phyloP scores from a whole-genome alignment of 2,329 filamentous ascomycete species.

The Venturia oleaginea region DNA sequence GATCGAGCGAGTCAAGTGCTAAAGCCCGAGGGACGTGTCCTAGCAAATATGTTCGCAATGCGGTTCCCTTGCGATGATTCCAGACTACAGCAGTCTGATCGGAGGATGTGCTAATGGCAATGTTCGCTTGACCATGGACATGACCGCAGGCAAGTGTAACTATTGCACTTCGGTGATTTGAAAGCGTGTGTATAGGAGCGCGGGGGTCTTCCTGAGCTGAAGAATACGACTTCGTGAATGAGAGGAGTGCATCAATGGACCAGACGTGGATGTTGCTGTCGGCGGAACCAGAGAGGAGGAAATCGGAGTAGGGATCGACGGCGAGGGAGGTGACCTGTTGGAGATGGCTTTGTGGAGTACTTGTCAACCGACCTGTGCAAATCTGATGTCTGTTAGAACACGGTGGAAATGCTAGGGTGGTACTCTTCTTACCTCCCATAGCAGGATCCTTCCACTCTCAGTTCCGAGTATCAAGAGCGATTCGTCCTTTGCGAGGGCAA shows the following conservation, averaged over 20 bases:
- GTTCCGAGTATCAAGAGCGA: constrained; percentile 70
- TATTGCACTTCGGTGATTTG: constrained; percentile 66
- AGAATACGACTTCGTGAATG: constrained; percentile 38
- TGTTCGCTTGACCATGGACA: constrained; percentile 62
- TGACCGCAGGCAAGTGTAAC: constrained; percentile 55
- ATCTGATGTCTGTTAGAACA: constrained; percentile 37
- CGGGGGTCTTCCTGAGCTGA: constrained; percentile 37
- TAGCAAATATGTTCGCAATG: constrained; percentile 74
- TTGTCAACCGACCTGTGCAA: constrained; percentile 65
- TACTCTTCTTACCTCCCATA: constrained; percentile 70
- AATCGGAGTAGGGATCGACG: constrained; percentile 58
- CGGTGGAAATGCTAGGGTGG: constrained; percentile 17
- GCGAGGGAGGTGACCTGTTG: constrained; percentile 71
- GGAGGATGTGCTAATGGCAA: constrained; percentile 73
- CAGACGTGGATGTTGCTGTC: constrained; percentile 91
- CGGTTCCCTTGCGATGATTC: constrained; percentile 75
- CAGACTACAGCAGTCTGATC: constrained; percentile 88
- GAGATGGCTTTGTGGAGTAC: constrained; percentile 68
- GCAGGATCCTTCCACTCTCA: constrained; percentile 71
- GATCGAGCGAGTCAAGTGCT: constrained; percentile 70
- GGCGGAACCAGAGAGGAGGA: constrained; percentile 68
- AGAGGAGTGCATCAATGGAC: constrained; percentile 68
- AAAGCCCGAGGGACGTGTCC: constrained; percentile 63
- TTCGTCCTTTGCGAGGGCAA: constrained; percentile 55
- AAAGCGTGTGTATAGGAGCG: constrained; percentile 68